Percentiles rank a stretch among this genome's conserved stretches.
phyloP scores from a whole-genome alignment of 2,329 filamentous ascomycete genomes.

The Dactylellina leptospora region DNA sequence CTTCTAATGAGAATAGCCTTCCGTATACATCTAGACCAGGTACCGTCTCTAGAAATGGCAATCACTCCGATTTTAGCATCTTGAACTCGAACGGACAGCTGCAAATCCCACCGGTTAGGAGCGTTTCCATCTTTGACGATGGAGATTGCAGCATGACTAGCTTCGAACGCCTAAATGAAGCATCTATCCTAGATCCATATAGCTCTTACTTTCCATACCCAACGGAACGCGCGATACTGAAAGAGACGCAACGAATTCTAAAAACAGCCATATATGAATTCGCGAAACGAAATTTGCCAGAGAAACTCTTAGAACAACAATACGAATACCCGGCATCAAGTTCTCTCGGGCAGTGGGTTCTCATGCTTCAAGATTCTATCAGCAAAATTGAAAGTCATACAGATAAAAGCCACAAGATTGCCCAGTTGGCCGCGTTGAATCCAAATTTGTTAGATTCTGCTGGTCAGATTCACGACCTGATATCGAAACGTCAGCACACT shows the following conservation, averaged over 20 bases:
- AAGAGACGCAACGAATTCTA: slow-evolving; percentile 25
- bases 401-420: not conserved
- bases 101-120: not conserved
- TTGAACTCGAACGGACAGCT: not conserved
- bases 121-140: slow-evolving; percentile 3
- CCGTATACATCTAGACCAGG: not conserved
- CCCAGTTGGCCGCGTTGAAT: not conserved
- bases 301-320: slow-evolving; percentile 8
- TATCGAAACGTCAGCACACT: slow-evolving; percentile 17
- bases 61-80: not conserved
- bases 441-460: slow-evolving; percentile 19
- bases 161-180: slow-evolving; percentile 13
- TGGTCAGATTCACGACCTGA: slow-evolving; percentile 26
- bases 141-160: slow-evolving; percentile 15
- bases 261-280: slow-evolving; percentile 39
- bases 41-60: not conserved
- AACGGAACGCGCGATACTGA: slow-evolving; percentile 34
- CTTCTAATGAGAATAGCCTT: not conserved
- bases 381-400: not conserved
- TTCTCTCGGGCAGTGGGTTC: slow-evolving; percentile 28
- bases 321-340: slow-evolving; percentile 34
- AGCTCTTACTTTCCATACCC: slow-evolving; percentile 36
- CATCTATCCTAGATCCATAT: slow-evolving; percentile 14
- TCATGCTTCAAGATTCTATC: slow-evolving; percentile 34
- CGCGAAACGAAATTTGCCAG: slow-evolving; percentile 21